Evolutionary conservation across 148 eudicot genomes (phyloP).

Genomic region (Mesembryanthemum crystallinum): DNA sequence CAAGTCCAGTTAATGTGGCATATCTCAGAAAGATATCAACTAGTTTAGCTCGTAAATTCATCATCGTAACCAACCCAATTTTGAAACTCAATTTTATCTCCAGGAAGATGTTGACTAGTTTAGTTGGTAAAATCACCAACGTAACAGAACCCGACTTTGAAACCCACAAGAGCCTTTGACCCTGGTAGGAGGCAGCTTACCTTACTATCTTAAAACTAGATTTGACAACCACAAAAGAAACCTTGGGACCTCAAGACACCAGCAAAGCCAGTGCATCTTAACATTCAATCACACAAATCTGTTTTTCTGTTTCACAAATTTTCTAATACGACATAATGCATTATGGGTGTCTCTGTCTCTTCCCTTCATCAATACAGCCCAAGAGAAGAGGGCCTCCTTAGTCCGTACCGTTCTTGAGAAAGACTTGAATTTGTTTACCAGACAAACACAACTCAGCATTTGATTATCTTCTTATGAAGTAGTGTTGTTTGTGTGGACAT

Average conservation of each 20-base stretch:
- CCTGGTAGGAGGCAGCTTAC: background rate
- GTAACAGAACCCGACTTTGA: background rate
- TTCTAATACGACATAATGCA: conserved; percentile 18
- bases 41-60: background rate
- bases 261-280: background rate
- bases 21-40: too few species aligned
- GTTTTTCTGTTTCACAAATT: conserved; percentile 4
- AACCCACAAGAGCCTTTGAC: too few species aligned
- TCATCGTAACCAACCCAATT: background rate
- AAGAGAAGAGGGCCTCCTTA: conserved; percentile 14
- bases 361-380: too few species aligned
- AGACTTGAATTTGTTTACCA: background rate
- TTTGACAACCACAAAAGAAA: conserved; percentile 16
- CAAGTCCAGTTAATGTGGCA: too few species aligned
- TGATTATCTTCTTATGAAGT: background rate
- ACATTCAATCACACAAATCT: conserved; percentile 4
- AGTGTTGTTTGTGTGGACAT: background rate
- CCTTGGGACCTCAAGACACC: conserved; percentile 3
- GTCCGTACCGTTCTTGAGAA: background rate
- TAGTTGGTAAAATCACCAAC: background rate
- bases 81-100: too few species aligned
- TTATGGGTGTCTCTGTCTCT: conserved; percentile 11
- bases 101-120: background rate
- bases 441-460: background rate
- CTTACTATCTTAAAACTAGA: background rate